These are phyloP conservation scores for Erigeron canadensis DNA, from an alignment of 129 eudicot genomes.

Conservation along the genomic window DNA sequence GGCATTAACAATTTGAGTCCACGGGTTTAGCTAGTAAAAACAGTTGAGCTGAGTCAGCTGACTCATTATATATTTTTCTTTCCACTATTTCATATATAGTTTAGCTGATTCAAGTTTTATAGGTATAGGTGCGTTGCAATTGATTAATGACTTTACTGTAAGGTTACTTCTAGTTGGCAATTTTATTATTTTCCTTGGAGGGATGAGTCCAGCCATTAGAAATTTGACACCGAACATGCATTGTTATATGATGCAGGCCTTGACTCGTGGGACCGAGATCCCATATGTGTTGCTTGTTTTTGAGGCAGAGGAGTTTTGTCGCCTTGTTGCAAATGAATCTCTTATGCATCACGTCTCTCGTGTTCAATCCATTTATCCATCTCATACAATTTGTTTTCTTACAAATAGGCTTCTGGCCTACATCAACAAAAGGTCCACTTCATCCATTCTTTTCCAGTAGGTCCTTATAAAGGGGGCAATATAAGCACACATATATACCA, in stretches of 20 bases:
- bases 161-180: not conserved
- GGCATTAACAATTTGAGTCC: conserved; percentile 2
- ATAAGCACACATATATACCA: not conserved
- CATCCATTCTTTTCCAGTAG: conserved; percentile 5
- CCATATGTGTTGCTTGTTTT: conserved; percentile 60
- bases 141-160: not conserved
- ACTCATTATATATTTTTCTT: not conserved
- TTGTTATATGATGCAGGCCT: conserved; percentile 39
- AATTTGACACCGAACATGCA: not conserved
- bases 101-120: not conserved
- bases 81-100: not conserved
- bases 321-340: conserved; percentile 46
- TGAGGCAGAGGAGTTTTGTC: conserved; percentile 85
- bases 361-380: conserved; percentile 68
- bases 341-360: conserved; percentile 54
- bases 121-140: not conserved
- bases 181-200: not conserved
- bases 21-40: not conserved
- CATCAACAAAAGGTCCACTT: conserved; percentile 63
- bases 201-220: not conserved
- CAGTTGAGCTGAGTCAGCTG: not conserved
- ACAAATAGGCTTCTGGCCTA: conserved; percentile 75
- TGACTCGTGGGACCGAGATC: conserved; percentile 44
- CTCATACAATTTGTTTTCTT: conserved; percentile 74
- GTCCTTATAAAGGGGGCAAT: not conserved